phyloP scores from a whole-genome alignment of 768 basidiomycete species.

The Russula sp. region DNA sequence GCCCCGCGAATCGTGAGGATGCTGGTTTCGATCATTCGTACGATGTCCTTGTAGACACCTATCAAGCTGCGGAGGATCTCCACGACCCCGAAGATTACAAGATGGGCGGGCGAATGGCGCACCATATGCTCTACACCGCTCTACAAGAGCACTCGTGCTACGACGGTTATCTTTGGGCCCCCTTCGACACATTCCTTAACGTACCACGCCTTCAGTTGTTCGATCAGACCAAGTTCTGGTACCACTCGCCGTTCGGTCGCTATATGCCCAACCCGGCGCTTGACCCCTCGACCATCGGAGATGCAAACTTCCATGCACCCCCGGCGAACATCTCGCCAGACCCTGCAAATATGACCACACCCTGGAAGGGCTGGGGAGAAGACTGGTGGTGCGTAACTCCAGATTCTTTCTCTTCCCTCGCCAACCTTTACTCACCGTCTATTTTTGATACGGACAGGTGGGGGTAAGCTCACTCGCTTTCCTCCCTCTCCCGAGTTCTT shows the following conservation, averaged over 20 bases:
- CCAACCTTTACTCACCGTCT: background rate
- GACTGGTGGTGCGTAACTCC: constrained; percentile 37
- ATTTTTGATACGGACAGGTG: constrained; percentile 14
- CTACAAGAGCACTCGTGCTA: constrained; percentile 39
- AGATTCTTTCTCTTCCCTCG: background rate
- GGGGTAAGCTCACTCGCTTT: constrained; percentile 17
- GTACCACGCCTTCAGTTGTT: constrained; percentile 42
- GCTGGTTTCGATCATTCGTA: constrained; percentile 42
- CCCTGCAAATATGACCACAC: constrained; percentile 33
- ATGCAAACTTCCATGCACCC: constrained; percentile 32
- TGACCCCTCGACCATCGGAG: constrained; percentile 17
- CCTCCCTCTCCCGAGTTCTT: background rate
- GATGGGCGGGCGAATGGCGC: constrained; percentile 45
- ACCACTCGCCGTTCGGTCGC: constrained; percentile 41
- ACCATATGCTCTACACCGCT: constrained; percentile 47
- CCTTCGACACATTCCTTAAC: constrained; percentile 45
- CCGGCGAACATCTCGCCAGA: constrained; percentile 38
- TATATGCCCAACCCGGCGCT: constrained; percentile 37
- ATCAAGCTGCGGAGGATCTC: constrained; percentile 38
- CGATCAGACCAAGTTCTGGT: constrained; percentile 41
- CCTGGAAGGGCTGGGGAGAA: constrained; percentile 35
- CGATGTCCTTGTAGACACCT: constrained; percentile 43
- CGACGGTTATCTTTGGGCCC: constrained; percentile 45
- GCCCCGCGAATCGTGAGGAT: constrained; percentile 41
- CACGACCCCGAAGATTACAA: constrained; percentile 30